A percentile compares a stretch with the other conserved stretches of the same genome.
Evolutionary conservation across 352 stramenopile genomes (phyloP).

Genomic region (Globisporangium recalcitrans): DNA sequence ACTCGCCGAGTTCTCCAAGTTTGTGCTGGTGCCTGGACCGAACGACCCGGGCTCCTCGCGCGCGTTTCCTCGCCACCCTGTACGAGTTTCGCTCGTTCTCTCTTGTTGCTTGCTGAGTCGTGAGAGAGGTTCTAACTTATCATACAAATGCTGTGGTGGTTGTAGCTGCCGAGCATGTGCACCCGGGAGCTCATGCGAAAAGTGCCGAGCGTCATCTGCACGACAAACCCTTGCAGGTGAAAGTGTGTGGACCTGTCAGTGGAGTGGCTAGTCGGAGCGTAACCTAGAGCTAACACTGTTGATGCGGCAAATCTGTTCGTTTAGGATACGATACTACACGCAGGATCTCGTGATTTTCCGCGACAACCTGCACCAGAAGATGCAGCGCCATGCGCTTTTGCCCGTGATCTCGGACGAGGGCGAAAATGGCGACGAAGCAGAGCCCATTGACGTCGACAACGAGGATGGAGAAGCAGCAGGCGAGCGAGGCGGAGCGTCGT

Average conservation of each 20-base stretch:
- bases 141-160: not conserved
- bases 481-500: constrained; percentile 1
- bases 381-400: constrained; percentile 84
- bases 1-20: constrained; percentile 79
- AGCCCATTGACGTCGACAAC: constrained; percentile 13
- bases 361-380: constrained; percentile 89
- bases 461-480: not conserved
- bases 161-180: constrained; percentile 61
- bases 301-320: not conserved
- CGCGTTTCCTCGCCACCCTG: constrained; percentile 76
- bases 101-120: not conserved
- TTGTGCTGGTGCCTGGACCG: constrained; percentile 90
- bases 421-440: constrained; percentile 12
- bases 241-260: not conserved
- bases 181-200: constrained; percentile 62
- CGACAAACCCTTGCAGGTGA: constrained; percentile 89
- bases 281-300: not conserved
- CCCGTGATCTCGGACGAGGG: constrained; percentile 32
- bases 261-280: not conserved
- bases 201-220: constrained; percentile 76
- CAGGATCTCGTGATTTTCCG: constrained; percentile 93
- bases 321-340: constrained; percentile 87
- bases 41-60: constrained; percentile 86
- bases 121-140: not conserved
- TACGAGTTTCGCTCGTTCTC: constrained; percentile 19